Evolutionary conservation across 306 rosid genomes (phyloP).

Genomic region (Calophaca sinica): DNA sequence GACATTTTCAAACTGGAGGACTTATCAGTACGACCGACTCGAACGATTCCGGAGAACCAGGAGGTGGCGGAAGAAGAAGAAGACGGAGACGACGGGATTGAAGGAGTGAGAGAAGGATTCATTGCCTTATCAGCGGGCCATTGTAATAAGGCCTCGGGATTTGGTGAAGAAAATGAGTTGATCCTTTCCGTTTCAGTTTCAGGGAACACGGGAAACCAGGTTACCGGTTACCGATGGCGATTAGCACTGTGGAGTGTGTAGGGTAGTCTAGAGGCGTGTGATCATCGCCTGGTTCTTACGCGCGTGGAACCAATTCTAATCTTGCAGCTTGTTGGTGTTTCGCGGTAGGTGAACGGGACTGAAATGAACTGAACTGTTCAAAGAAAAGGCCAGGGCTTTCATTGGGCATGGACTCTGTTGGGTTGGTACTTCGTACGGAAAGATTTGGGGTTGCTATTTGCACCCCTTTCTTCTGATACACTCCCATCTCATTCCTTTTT

Average conservation of each 20-base stretch:
- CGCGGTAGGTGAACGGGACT: too few species aligned
- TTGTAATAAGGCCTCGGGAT: slow-evolving; percentile 1
- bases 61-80: slow-evolving; percentile 64
- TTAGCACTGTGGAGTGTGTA: neutral
- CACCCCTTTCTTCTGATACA: too few species aligned
- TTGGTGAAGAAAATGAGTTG: neutral
- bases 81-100: slow-evolving; percentile 48
- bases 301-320: neutral
- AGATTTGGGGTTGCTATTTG: too few species aligned
- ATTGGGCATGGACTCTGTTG: too few species aligned
- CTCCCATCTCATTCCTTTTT: too few species aligned
- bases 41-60: slow-evolving; percentile 91
- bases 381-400: too few species aligned
- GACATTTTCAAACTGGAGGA: slow-evolving; percentile 58
- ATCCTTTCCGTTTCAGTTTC: neutral
- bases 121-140: slow-evolving; percentile 46
- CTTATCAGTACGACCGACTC: slow-evolving; percentile 66
- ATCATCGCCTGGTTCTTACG: slow-evolving; percentile 12
- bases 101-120: slow-evolving; percentile 64
- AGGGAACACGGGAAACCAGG: neutral
- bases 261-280: neutral
- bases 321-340: too few species aligned
- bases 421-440: too few species aligned
- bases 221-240: slow-evolving; percentile 47
- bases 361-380: too few species aligned